Conservation (phyloP, 129 eudicot species). For the Artemisia argyi region DNA sequence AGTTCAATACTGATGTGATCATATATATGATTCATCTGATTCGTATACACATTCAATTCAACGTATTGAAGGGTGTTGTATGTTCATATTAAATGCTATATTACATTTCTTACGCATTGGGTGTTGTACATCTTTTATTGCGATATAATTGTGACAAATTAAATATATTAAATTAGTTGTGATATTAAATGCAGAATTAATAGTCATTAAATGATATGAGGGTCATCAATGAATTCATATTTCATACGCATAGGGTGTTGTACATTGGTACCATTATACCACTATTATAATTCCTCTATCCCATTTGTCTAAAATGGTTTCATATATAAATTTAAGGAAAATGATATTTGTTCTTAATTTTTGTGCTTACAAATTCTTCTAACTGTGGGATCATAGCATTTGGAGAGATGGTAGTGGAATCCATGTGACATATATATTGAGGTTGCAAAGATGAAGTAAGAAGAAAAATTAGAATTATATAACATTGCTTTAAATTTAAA, state of each 20-base stretch:
- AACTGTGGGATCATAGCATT: too few species aligned
- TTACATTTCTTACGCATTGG: slow-evolving; percentile 40
- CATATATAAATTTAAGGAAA: too few species aligned
- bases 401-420: too few species aligned
- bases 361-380: too few species aligned
- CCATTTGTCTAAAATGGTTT: too few species aligned
- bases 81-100: slow-evolving; percentile 35
- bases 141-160: slow-evolving; percentile 28
- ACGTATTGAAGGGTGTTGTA: slow-evolving; percentile 31
- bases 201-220: slow-evolving; percentile 42
- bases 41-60: slow-evolving; percentile 21
- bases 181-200: slow-evolving; percentile 35
- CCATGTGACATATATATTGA: too few species aligned
- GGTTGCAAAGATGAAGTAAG: too few species aligned
- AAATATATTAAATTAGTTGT: slow-evolving; percentile 41
- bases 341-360: too few species aligned
- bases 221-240: slow-evolving; percentile 41
- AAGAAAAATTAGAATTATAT: too few species aligned
- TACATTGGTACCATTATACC: slow-evolving; percentile 25
- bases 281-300: background rate
- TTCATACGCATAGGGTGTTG: slow-evolving; percentile 44
- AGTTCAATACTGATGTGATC: slow-evolving; percentile 11
- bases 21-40: slow-evolving; percentile 22
- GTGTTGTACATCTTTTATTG: slow-evolving; percentile 38
- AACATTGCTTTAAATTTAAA: too few species aligned